Conservation (phyloP, 192 early-diverging fungal species). For the Coemansia sp. region DNA sequence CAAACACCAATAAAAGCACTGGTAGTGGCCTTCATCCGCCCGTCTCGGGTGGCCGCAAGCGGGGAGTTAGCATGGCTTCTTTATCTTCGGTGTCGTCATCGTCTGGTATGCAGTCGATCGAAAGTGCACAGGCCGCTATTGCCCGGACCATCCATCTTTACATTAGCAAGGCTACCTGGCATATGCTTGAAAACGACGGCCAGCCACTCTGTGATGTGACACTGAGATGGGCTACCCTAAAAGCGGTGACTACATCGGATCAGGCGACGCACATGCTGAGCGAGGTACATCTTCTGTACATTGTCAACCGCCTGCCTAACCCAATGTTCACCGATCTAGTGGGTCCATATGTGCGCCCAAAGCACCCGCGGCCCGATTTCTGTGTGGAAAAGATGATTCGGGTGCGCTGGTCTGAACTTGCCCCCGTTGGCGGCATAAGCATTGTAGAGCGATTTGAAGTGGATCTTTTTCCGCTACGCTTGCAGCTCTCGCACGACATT, state of each 20-base stretch:
- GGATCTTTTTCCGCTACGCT: conserved; percentile 73
- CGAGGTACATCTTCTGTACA: conserved; percentile 68
- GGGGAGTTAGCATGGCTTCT: not conserved
- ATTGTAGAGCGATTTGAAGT: conserved; percentile 91
- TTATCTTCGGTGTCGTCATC: conserved; percentile 21
- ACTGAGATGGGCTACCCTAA: conserved; percentile 60
- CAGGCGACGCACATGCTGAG: conserved; percentile 69
- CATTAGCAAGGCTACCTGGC: conserved; percentile 68
- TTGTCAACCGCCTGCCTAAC: conserved; percentile 61
- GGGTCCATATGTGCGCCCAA: conserved; percentile 55
- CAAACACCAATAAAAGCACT: conserved; percentile 1
- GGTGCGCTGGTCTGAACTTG: conserved; percentile 71
- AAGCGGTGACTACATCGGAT: conserved; percentile 76
- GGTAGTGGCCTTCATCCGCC: not conserved
- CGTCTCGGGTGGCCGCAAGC: not conserved
- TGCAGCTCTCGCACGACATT: conserved; percentile 85
- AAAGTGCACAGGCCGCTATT: conserved; percentile 53
- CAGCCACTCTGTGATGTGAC: conserved; percentile 70
- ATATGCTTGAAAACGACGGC: conserved; percentile 65
- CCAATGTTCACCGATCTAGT: conserved; percentile 61
- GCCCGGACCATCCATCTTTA: conserved; percentile 58
- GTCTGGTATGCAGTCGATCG: conserved; percentile 11
- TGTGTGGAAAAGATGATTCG: conserved; percentile 84
- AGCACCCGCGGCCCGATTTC: conserved; percentile 61
- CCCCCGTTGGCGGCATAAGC: conserved; percentile 87